Conservation (phyloP, 768 basidiomycete genomes). For the Mycena epipterygia region DNA sequence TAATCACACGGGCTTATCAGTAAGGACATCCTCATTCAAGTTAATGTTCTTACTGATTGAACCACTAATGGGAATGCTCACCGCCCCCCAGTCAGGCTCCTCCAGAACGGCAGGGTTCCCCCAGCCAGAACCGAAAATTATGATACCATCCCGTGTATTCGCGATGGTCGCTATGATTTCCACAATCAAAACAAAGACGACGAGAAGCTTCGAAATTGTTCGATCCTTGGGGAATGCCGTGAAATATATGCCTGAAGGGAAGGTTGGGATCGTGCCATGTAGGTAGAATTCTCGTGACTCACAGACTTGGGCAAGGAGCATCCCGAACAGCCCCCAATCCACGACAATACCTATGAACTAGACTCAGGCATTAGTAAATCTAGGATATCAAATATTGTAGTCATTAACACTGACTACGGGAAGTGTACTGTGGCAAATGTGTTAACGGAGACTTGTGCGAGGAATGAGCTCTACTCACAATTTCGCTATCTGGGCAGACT, state of each 20-base stretch:
- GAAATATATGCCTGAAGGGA: conserved; percentile 41
- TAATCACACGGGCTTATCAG: not conserved
- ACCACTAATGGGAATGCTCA: conserved; percentile 36
- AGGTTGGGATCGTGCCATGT: not conserved
- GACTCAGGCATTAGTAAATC: too few species aligned
- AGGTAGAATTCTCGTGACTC: not conserved
- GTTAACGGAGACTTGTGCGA: not conserved
- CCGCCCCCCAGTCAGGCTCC: conserved; percentile 27
- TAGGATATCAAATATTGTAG: too few species aligned
- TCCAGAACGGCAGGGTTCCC: conserved; percentile 29
- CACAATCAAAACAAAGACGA: conserved; percentile 31
- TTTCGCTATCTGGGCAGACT: too few species aligned
- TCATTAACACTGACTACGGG: too few species aligned
- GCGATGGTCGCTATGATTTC: conserved; percentile 38
- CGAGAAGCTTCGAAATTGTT: conserved; percentile 24
- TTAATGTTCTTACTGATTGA: conserved; percentile 27
- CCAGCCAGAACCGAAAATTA: conserved; percentile 34
- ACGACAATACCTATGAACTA: conserved; percentile 31
- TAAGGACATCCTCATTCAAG: conserved; percentile 18
- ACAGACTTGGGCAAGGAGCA: conserved; percentile 26
- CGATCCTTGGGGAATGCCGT: conserved; percentile 48
- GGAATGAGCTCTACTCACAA: not conserved
- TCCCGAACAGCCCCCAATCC: conserved; percentile 28
- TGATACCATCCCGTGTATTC: conserved; percentile 33
- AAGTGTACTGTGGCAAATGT: too few species aligned